Conservation (phyloP, 306 rosid species). For the Hylodesmum podocarpum region DNA sequence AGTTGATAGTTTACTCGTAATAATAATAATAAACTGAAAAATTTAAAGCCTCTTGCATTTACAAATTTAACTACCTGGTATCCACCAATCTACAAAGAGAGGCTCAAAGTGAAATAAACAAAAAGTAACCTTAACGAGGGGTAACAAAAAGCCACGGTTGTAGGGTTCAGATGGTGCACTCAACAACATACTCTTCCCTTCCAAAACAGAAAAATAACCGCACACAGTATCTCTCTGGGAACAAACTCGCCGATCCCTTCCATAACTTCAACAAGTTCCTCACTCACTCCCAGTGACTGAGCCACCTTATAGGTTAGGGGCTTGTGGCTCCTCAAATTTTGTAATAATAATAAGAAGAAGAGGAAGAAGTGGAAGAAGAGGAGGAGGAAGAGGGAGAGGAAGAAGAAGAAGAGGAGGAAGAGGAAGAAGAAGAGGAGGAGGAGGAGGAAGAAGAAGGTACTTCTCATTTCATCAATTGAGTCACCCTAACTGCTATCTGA, state of each 20-base stretch:
- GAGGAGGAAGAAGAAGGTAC: too few relatives aligned
- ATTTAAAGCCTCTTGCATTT: not conserved
- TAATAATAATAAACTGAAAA: not conserved
- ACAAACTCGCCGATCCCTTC: conserved; percentile 54
- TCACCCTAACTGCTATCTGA: too few relatives aligned
- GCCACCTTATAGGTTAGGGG: too few relatives aligned
- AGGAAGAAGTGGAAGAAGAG: too few relatives aligned
- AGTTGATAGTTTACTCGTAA: not conserved
- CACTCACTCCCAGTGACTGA: conserved; percentile 73
- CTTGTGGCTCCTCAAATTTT: too few relatives aligned
- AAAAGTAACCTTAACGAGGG: conserved; percentile 77
- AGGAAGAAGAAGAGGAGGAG: too few relatives aligned
- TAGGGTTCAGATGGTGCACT: conserved; percentile 76
- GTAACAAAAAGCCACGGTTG: conserved; percentile 80
- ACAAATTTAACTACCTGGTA: not conserved
- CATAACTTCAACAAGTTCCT: conserved; percentile 59
- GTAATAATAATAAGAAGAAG: too few relatives aligned
- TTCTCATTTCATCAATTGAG: too few relatives aligned
- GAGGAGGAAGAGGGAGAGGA: too few relatives aligned
- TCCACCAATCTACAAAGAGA: not conserved
- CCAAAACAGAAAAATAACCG: conserved; percentile 70
- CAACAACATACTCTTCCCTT: conserved; percentile 68
- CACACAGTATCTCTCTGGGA: conserved; percentile 78
- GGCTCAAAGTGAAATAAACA: not conserved
- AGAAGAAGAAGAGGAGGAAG: too few relatives aligned